Evolutionary conservation across 805 yeast species (phyloP).

Genomic region (Zygosaccharomyces bailii): DNA sequence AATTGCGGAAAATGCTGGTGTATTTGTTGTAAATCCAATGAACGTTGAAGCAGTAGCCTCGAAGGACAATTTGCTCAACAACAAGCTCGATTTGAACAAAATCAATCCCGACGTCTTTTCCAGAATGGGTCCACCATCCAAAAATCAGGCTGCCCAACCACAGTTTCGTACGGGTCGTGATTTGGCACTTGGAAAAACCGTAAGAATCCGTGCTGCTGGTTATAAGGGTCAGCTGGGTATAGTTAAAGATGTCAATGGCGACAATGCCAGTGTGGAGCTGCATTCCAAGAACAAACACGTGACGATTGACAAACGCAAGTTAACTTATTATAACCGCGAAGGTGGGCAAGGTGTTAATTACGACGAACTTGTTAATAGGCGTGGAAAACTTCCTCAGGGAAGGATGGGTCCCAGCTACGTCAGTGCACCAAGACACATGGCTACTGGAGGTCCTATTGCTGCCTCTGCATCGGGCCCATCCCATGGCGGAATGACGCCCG

Average conservation of each 20-base stretch:
- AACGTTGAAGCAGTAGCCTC: conserved; percentile 82
- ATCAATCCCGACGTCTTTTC: conserved; percentile 72
- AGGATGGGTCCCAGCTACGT: conserved; percentile 37
- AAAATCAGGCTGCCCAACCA: conserved; percentile 43
- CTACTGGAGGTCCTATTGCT: conserved; percentile 31
- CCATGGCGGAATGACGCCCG: conserved; percentile 48
- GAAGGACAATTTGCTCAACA: conserved; percentile 57
- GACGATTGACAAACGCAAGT: conserved; percentile 73
- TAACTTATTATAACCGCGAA: conserved; percentile 65
- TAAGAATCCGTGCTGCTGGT: conserved; percentile 83
- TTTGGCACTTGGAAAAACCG: conserved; percentile 75
- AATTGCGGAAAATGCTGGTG: conserved; percentile 82
- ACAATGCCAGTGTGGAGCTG: conserved; percentile 85
- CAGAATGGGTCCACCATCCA: conserved; percentile 52
- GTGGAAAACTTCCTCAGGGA: conserved; percentile 39
- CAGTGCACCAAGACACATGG: conserved; percentile 36
- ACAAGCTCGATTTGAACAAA: conserved; percentile 63
- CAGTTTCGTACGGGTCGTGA: conserved; percentile 71
- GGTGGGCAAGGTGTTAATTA: conserved; percentile 71
- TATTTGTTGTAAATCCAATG: conserved; percentile 73
- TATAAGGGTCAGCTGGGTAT: conserved; percentile 94
- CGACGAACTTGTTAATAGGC: conserved; percentile 65
- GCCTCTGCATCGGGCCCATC: conserved; percentile 36
- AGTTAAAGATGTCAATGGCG: conserved; percentile 89
- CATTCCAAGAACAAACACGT: conserved; percentile 89